Evolutionary conservation across 345 rosid genomes (phyloP), one percentile per base, ranked within the genome.

Genomic region (Carallia brachiata): DNA sequence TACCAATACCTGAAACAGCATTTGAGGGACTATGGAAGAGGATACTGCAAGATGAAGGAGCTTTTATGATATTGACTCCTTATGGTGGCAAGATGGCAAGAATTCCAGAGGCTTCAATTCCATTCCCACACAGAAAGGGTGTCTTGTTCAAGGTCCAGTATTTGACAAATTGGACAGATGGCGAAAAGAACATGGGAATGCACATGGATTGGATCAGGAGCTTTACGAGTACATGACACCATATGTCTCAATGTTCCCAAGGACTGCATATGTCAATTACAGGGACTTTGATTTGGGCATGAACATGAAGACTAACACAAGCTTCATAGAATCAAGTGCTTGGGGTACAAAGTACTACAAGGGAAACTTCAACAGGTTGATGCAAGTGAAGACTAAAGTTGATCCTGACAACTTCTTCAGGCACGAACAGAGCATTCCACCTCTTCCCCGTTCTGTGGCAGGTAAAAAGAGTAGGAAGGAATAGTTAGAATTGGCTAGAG

Each of bases 31-130:
- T 82, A 19, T 82, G 83, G 83, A 62, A 74, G 61, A 85, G 82
- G 62, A 7, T 89, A 5, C 2, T 82, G 2, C 37, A 84, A 65
- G 93, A 86, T 53, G 93, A 86, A 1, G 30, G 18, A 3, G 86
- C 97, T 0, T 27, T 84, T 67, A 83, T 80, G 86, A 83, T 85
- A 65, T 87, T 84, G 89, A 88, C 71, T 15, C 96, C 97, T 1
- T 89, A 80, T 31, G 96, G 98, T 1, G 98, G 97, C 57, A 83
- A 73, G 88, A 90, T 85, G 93, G 73, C 76, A 27, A 73, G 70
- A 30, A 86, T 91, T 61, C 50, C 82, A 0, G 96, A 79, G 10
- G 50, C 65, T 2, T 47, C 59, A 10, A 79, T 60, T 28, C 76
- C 82, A 3, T 79, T 79, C 34, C 82, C 82, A 0, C 82, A 75